Evolutionary conservation across 2,329 filamentous ascomycete genomes (phyloP), one percentile per base, ranked within the genome.

Genomic region (Talaromyces sp.): DNA sequence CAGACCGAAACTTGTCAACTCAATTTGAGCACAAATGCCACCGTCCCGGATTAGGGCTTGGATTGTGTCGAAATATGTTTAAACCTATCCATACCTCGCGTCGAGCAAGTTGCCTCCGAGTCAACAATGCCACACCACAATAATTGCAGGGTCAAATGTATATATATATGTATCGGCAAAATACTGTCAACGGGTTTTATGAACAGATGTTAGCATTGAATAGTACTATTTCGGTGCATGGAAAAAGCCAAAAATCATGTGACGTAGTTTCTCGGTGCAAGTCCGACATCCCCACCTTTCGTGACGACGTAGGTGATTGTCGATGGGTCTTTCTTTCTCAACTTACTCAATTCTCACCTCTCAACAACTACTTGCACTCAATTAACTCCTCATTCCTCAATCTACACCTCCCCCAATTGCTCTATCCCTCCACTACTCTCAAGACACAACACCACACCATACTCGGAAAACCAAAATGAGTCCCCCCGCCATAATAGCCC

Each of bases 401-500:
- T 5, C 22, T 22, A 22, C 22, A 22, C 22, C 22, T 22, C 22
- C 22, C 22, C 22, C 22, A 22, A 22, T 22, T 22, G 22, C 2
- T 22, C 22, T 22, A 22, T 22, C 22, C 22, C 22, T 22, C 22
- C 22, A 22, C 22, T 22, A 1, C 22, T 22, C 22, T 22, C 22
- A 22, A 22, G 22, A 6, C 10, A 37, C n/a, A 37, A 16, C 10
- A 54, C 27, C 31, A 35, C 33, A 4, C 19, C 19, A 10, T 4
- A 37, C n/a, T 11, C 7, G n/a, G 4, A 24, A 47, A 19, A 39
- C 22, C n/a, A 82, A 65, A 77, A 98, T 98, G 94, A 84, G 92
- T 65, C 95, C 94, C 27, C 88, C 89, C 68, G 91, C 95, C 57
- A 97, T 99, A 78, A 97, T 99, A 73, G 94, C 94, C 16, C 95